Conservation (phyloP, 768 basidiomycete species). For the Leucocoprinus leucothites region DNA sequence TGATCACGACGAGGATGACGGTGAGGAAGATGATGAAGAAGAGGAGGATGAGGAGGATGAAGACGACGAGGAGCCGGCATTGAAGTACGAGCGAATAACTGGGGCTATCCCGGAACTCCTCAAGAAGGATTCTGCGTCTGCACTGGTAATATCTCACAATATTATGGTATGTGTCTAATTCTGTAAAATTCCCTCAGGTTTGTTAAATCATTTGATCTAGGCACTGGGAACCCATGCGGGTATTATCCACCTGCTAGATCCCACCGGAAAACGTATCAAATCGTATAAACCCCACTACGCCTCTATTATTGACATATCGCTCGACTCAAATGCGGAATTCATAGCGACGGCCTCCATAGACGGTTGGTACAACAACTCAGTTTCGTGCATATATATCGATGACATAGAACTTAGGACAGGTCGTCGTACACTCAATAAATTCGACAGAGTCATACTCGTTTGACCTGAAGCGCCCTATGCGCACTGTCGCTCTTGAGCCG, state of each 20-base stretch:
- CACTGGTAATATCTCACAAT: slow-evolving; percentile 71
- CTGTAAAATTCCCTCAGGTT: not conserved
- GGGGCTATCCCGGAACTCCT: slow-evolving; percentile 74
- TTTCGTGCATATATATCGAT: slow-evolving; percentile 15
- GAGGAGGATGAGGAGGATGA: slow-evolving; percentile 61
- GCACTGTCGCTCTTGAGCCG: slow-evolving; percentile 87
- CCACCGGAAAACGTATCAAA: slow-evolving; percentile 78
- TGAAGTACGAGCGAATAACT: slow-evolving; percentile 86
- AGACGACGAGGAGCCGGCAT: slow-evolving; percentile 86
- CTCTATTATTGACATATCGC: slow-evolving; percentile 77
- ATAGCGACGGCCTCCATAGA: slow-evolving; percentile 92
- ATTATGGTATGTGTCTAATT: slow-evolving; percentile 48
- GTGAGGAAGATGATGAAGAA: slow-evolving; percentile 44
- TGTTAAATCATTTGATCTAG: slow-evolving; percentile 34
- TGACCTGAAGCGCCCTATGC: slow-evolving; percentile 90
- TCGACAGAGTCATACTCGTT: slow-evolving; percentile 80
- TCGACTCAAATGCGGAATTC: slow-evolving; percentile 85
- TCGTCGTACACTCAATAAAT: slow-evolving; percentile 80
- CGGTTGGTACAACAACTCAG: slow-evolving; percentile 48
- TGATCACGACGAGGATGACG: slow-evolving; percentile 23
- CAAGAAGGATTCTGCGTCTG: slow-evolving; percentile 86
- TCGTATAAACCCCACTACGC: slow-evolving; percentile 90
- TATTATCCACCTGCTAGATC: slow-evolving; percentile 83
- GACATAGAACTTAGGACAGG: slow-evolving; percentile 63
- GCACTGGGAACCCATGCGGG: slow-evolving; percentile 91